Percentiles rank a stretch among this genome's conserved stretches.
Evolutionary conservation across 1,284 basidiomycete species (phyloP).

Genomic region (Ustilago shanxiensis): DNA sequence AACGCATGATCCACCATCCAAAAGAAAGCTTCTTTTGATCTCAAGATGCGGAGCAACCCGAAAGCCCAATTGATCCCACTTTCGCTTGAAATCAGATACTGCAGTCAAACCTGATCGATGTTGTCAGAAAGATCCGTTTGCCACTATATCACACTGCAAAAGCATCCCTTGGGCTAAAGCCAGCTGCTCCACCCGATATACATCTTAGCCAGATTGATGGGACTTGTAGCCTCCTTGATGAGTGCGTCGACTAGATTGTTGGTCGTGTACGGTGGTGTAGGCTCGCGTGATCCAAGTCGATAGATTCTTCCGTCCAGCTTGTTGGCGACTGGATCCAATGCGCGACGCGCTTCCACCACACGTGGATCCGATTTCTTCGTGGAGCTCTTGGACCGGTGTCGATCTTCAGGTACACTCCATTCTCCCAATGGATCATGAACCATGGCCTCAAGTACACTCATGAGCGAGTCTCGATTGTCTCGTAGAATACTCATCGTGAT

Average conservation of each 20-base stretch:
- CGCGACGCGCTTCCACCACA: slow-evolving; percentile 61
- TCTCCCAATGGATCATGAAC: slow-evolving; percentile 97
- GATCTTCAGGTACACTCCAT: slow-evolving; percentile 79
- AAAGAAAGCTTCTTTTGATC: no score
- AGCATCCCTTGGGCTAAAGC: slow-evolving; percentile 12
- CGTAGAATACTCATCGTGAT: slow-evolving; percentile 88
- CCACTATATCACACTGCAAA: no score
- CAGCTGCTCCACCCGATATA: slow-evolving; percentile 65
- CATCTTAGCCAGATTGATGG: slow-evolving; percentile 63
- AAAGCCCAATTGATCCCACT: no score
- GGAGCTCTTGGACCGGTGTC: slow-evolving; percentile 59
- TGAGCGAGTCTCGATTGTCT: slow-evolving; percentile 91
- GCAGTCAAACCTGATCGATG: no score
- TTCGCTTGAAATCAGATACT: no score
- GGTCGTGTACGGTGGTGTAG: slow-evolving; percentile 60
- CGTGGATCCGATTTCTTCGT: slow-evolving; percentile 50
- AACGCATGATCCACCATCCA: no score
- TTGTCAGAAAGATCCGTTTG: no score
- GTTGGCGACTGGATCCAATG: slow-evolving; percentile 62
- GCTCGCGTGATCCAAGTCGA: slow-evolving; percentile 47
- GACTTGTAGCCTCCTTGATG: slow-evolving; percentile 66
- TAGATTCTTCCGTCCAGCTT: slow-evolving; percentile 65
- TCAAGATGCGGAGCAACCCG: no score
- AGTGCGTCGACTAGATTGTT: slow-evolving; percentile 68
- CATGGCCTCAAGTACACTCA: slow-evolving; percentile 97